Evolutionary conservation across 2,329 filamentous ascomycete genomes (phyloP).

Genomic region (Aspergillus candidus): DNA sequence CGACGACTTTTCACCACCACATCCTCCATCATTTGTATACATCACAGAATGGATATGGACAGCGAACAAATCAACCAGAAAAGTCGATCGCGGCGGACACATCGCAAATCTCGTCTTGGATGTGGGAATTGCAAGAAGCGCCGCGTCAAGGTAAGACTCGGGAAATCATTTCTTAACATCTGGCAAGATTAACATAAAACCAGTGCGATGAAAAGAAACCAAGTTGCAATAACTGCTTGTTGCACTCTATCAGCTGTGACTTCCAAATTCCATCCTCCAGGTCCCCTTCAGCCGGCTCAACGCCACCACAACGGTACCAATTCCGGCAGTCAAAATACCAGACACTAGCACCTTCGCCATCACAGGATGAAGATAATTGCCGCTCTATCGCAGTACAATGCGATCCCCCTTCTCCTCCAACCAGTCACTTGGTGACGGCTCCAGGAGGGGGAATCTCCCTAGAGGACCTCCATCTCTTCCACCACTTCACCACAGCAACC

Average conservation of each 20-base stretch:
- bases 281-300: constrained; percentile 6
- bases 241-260: constrained; percentile 24
- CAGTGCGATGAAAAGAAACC: constrained; percentile 34
- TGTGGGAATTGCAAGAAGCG: constrained; percentile 31
- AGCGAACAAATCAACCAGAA: constrained; percentile 1
- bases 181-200: background rate
- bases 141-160: constrained; percentile 29
- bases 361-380: background rate
- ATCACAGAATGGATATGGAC: constrained; percentile 3
- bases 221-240: constrained; percentile 24
- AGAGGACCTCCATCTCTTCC: constrained; percentile 27
- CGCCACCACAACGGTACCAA: constrained; percentile 7
- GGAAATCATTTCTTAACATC: background rate
- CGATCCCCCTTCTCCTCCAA: constrained; percentile 7
- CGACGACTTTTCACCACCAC: background rate
- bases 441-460: constrained; percentile 16
- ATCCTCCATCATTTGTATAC: background rate
- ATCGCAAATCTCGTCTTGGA: constrained; percentile 30
- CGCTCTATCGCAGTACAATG: constrained; percentile 12
- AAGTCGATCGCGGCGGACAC: constrained; percentile 22
- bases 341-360: background rate
- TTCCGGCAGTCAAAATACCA: constrained; percentile 20
- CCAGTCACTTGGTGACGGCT: background rate
- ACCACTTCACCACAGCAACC: constrained; percentile 26
- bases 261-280: constrained; percentile 10